Base-by-base conservation (phyloP, 352 stramenopile genomes). In the Hyaloperonospora brassicae region DNA sequence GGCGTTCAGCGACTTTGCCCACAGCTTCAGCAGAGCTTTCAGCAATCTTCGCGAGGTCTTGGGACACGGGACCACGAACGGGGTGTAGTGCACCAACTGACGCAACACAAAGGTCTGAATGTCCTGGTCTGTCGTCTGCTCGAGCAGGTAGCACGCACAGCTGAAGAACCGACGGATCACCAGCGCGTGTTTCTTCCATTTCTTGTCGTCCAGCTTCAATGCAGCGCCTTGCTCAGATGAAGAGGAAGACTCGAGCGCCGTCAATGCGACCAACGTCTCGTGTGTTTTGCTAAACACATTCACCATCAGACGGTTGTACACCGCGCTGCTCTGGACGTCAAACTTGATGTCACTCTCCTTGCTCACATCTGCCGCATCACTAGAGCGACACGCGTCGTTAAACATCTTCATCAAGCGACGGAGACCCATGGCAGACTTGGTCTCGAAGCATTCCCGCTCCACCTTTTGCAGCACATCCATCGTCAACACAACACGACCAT, bases 301-400 rank as follows among this genome's bases (percentile, higher is more conserved):
- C n/a, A 97, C 77, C 90, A 98, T 97, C 35, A 98, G 66, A 22
- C 86, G 75, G 78, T 98, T 96, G 84, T 97, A 98, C 30, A 98
- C 89, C 13, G 87, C 78, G 47, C 88, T 96, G 58, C 81, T 96
- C 52, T 96, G 86, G 50, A 98, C 95, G 39, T 89, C 76, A 73
- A 95, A 98, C 50, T 77, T 74, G 56, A 95, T 88, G 50, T 92
- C 84, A 35, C 70, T 80, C 5, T 71, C 66, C 46, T 81, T 82
- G 57, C 62, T 85, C 40, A 72, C 56, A 62, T 88, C 80, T 1
- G 76, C 80, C 10, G 86, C 75, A 64, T 97, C 86, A 46, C 86
- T 93, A 30, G 96, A 86, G 61, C 96, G 90, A 70, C 92, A 98
- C 1, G 90, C 93, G 48, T 96, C 93, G 50, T 82, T 96, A 62